Evolutionary conservation across 2,329 filamentous ascomycete species (phyloP).

Genomic region (Dactylellina drechsleri): DNA sequence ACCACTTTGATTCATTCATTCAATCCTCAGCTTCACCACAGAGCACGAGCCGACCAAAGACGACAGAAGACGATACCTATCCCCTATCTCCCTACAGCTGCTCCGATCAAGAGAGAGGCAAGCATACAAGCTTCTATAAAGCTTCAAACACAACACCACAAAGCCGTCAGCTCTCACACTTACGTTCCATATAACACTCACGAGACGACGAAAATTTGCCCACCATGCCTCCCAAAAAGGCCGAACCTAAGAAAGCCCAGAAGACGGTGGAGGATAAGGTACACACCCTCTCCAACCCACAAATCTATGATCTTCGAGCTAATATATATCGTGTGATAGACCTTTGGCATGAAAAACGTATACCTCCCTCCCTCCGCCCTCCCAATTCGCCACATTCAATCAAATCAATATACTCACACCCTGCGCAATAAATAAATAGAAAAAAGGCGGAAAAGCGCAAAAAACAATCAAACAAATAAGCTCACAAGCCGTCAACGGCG

Average conservation of each 20-base stretch:
- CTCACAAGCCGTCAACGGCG: slow-evolving; percentile 76
- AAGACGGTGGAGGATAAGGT: slow-evolving; percentile 84
- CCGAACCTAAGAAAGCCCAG: slow-evolving; percentile 62
- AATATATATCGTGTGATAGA: slow-evolving; percentile 63
- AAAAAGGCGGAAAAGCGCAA: slow-evolving; percentile 91
- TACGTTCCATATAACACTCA: not conserved
- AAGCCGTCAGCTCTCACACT: too few species aligned
- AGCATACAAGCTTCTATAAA: too few species aligned
- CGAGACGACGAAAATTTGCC: slow-evolving; percentile 9
- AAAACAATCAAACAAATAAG: slow-evolving; percentile 87
- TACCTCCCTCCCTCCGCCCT: slow-evolving; percentile 57
- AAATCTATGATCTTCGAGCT: not conserved
- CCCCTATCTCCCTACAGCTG: too few species aligned
- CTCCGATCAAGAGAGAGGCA: too few species aligned
- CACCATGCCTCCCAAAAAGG: slow-evolving; percentile 58
- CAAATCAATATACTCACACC: not conserved
- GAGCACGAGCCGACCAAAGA: too few species aligned
- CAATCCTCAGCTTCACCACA: not conserved
- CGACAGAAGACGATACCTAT: too few species aligned
- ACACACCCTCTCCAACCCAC: not conserved
- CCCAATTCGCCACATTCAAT: not conserved
- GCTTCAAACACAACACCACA: too few species aligned
- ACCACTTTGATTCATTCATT: slow-evolving; percentile 6
- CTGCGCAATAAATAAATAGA: slow-evolving; percentile 63
- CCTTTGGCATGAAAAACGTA: slow-evolving; percentile 98